Conservation (phyloP, 495 filamentous ascomycete species). For the Penicillium lagena region DNA sequence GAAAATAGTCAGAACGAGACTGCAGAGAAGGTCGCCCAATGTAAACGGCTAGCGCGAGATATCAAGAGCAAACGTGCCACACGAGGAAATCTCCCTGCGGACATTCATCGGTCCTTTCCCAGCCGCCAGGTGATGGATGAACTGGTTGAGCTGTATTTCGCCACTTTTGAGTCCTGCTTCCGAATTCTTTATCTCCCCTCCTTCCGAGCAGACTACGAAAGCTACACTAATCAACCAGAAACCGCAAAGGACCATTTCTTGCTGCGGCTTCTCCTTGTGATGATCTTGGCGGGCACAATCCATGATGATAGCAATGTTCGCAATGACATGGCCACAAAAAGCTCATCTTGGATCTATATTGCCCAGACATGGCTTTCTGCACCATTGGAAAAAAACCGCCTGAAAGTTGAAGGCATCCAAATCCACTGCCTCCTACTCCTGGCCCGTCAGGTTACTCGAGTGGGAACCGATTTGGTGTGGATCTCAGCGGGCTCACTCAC, state of each 20-base stretch:
- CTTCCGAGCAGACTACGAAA: constrained; percentile 39
- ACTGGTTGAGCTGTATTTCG: constrained; percentile 38
- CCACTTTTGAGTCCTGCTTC: constrained; percentile 40
- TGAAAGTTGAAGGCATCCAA: constrained; percentile 38
- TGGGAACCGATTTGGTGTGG: constrained; percentile 47
- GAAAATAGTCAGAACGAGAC: neutral
- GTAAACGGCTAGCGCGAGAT: constrained; percentile 18
- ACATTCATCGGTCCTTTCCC: constrained; percentile 13
- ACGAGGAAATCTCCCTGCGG: constrained; percentile 13
- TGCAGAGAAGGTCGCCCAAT: constrained; percentile 7
- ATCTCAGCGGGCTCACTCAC: constrained; percentile 44
- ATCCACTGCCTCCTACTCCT: constrained; percentile 45
- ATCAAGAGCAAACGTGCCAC: constrained; percentile 18
- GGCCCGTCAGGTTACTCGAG: constrained; percentile 37
- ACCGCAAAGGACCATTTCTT: constrained; percentile 16
- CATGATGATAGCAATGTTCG: constrained; percentile 15
- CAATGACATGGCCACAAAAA: constrained; percentile 18
- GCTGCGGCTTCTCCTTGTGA: constrained; percentile 39
- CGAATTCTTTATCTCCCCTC: constrained; percentile 40
- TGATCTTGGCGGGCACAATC: constrained; percentile 34
- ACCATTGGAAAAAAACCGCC: constrained; percentile 42
- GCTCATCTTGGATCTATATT: constrained; percentile 38
- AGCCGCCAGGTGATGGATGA: constrained; percentile 29
- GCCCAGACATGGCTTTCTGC: constrained; percentile 46
- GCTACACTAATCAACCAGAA: constrained; percentile 30